Conservation (phyloP, 2,329 filamentous ascomycete genomes). For the Calonectria naviculata region DNA sequence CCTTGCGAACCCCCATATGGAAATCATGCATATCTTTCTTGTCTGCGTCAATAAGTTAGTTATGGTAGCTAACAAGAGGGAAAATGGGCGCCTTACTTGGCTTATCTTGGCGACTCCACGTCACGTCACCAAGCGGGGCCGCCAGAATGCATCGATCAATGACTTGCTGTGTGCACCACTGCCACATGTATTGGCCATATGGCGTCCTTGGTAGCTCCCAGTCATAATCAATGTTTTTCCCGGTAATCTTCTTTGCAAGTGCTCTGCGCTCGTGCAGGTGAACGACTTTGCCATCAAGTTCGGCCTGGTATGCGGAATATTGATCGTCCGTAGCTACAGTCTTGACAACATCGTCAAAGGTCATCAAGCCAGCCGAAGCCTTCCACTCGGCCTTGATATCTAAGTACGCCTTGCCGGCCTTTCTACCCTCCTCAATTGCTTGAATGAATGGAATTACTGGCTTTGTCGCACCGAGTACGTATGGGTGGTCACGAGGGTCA, state of each 20-base stretch:
- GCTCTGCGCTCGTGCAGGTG: background rate
- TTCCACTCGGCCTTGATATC: background rate
- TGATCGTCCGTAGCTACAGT: background rate
- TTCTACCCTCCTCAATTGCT: background rate
- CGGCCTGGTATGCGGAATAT: background rate
- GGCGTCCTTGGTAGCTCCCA: background rate
- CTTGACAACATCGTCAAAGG: background rate
- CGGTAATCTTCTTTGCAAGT: background rate
- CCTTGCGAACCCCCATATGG: background rate
- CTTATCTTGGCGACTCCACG: background rate
- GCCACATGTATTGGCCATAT: background rate
- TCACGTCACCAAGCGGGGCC: background rate
- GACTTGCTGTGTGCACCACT: background rate
- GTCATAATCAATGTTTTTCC: background rate
- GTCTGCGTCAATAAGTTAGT: background rate
- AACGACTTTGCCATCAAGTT: background rate
- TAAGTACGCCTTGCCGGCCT: background rate
- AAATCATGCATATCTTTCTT: slow-evolving; percentile 1
- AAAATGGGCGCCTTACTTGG: background rate
- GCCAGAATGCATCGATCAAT: background rate
- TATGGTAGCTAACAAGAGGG: rapidly evolving
- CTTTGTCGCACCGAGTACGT: background rate
- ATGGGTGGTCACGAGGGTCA: background rate
- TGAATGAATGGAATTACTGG: background rate
- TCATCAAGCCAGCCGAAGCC: background rate